Evolutionary conservation across 306 rosid species (phyloP).

Genomic region (Acacia melanoxylon): DNA sequence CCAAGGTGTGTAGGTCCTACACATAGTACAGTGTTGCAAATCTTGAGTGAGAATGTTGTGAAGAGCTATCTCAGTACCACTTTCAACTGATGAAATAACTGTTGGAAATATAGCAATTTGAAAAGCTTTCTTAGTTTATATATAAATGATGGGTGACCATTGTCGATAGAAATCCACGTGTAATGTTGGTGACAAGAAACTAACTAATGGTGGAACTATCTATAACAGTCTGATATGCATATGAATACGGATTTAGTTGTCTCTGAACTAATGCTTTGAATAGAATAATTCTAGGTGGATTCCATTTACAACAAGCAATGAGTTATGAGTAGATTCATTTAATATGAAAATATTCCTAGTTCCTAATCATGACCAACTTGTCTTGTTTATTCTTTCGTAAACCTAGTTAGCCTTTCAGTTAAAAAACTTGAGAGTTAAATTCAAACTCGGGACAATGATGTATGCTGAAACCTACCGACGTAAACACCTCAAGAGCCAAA

Average conservation of each 20-base stretch:
- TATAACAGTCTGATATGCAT: background rate
- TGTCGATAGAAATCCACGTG: slow-evolving; percentile 37
- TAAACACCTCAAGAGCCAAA: background rate
- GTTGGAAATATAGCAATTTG: slow-evolving; percentile 5
- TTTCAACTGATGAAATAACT: slow-evolving; percentile 39
- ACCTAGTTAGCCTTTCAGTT: background rate
- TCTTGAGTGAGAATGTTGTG: slow-evolving; percentile 62
- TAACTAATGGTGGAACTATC: background rate
- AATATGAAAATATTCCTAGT: background rate
- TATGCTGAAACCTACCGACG: background rate
- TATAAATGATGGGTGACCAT: slow-evolving; percentile 11
- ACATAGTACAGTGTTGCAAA: slow-evolving; percentile 59
- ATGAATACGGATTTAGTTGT: background rate
- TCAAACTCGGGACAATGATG: background rate
- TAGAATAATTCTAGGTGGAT: background rate
- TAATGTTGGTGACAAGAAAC: slow-evolving; percentile 23
- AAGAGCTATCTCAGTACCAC: slow-evolving; percentile 67
- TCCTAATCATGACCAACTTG: background rate
- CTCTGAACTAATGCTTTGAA: background rate
- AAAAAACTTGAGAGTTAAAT: background rate
- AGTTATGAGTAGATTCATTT: background rate
- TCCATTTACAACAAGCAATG: background rate
- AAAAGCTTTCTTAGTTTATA: background rate
- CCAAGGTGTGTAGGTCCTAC: slow-evolving; percentile 69
- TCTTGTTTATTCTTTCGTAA: background rate